A percentile compares a stretch with the other conserved stretches of the same genome.
Evolutionary conservation across 2,329 filamentous ascomycete genomes (phyloP).

Genomic region (Dothidotthia symphoricarpi): DNA sequence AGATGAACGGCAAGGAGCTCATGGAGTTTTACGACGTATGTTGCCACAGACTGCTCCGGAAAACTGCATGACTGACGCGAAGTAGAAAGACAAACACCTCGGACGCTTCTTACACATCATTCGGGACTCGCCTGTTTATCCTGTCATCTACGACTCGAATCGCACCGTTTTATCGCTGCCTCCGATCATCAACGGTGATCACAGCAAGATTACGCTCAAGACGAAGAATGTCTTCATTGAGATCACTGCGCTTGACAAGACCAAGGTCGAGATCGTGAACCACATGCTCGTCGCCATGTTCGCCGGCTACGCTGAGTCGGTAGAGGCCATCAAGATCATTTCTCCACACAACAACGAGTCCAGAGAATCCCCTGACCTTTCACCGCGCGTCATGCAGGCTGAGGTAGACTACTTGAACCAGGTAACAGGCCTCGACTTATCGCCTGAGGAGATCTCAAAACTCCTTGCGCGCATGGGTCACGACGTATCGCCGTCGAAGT

Average conservation of each 20-base stretch:
- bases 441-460: slow-evolving; percentile 71
- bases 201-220: slow-evolving; percentile 90
- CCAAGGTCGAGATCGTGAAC: slow-evolving; percentile 92
- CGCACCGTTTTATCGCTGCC: slow-evolving; percentile 86
- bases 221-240: slow-evolving; percentile 97
- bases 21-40: slow-evolving; percentile 84
- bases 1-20: slow-evolving; percentile 82
- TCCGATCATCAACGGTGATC: slow-evolving; percentile 95
- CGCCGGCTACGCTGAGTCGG: slow-evolving; percentile 86
- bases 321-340: slow-evolving; percentile 89
- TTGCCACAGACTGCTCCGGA: background rate
- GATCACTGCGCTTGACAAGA: slow-evolving; percentile 91
- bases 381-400: slow-evolving; percentile 72
- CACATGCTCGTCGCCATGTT: slow-evolving; percentile 98
- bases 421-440: slow-evolving; percentile 79
- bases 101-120: slow-evolving; percentile 92
- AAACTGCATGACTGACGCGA: slow-evolving; percentile 12
- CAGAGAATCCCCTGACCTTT: slow-evolving; percentile 75
- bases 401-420: slow-evolving; percentile 92
- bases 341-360: slow-evolving; percentile 87
- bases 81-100: slow-evolving; percentile 81
- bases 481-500: slow-evolving; percentile 70
- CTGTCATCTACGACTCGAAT: slow-evolving; percentile 90
- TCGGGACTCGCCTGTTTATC: slow-evolving; percentile 87
- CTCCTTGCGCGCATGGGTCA: slow-evolving; percentile 88